Evolutionary conservation across 352 stramenopile genomes (phyloP), one percentile per base, ranked within the genome.

Genomic region (Phytophthora tentaculata): DNA sequence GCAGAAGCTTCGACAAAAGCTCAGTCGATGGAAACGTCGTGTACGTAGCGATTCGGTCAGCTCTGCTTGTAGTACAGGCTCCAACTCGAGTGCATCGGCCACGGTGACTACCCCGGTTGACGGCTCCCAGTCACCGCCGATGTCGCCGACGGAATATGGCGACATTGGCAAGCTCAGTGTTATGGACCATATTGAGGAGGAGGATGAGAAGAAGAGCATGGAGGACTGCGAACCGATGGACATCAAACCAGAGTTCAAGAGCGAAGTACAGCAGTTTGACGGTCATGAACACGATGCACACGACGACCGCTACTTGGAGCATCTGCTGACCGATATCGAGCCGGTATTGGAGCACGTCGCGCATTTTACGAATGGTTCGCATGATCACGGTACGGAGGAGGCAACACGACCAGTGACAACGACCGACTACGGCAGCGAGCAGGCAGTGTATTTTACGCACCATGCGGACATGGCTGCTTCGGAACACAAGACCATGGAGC

Each of bases 1-100:
- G 59, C 82, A 90, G 64, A 90, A 90, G 67, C 72, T 89, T 41
- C 78, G 82, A 3, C 80, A 89, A 72, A 90, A 90, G 56, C 78
- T 90, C 54, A 78, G 54, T 55, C 80, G 80, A 23, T 88, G 79
- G 77, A 82, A 83, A 50, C 74, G 76, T 35, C 79, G 79, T 45
- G 75, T 86, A 19, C 76, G 71, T 47, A 75, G 71, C 39, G 66
- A 81, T 28, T 71, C 73, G 41, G 58, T 72, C 12, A 56, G 65
- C 29, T 71, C 57, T 0, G 47, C 52, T 19, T 47, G 51, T 41
- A 56, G 49, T 26, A 56, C 51, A 0, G 64, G 64, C 3, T 64
- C 64, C 48, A 73, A 72, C n/a, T 74, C 56, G 2, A 81, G 58
- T 59, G 55, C 57, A 13, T 67, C 69, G 24, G 61, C 69, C 23